Percentiles rank a stretch among this genome's conserved stretches.
Evolutionary conservation across 1,284 basidiomycete species (phyloP).

Genomic region (Austroboletus niveus): DNA sequence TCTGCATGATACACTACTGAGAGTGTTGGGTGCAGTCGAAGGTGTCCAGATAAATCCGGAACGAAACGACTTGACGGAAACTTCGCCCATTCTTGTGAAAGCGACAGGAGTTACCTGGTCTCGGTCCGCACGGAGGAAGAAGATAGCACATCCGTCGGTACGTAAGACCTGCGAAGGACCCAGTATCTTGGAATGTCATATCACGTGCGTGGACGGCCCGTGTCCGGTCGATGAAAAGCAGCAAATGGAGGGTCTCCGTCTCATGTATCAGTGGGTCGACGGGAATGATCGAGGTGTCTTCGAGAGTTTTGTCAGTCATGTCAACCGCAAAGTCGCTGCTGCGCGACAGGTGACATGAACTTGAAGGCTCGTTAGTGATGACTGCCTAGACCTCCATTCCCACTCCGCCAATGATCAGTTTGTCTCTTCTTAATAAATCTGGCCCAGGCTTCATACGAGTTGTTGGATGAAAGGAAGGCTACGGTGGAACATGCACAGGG

Average conservation of each 20-base stretch:
- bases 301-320: slow-evolving; percentile 68
- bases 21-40: slow-evolving; percentile 37
- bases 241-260: slow-evolving; percentile 11
- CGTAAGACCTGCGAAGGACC: neutral
- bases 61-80: neutral
- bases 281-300: slow-evolving; percentile 61
- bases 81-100: slow-evolving; percentile 34
- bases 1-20: slow-evolving; percentile 23
- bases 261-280: slow-evolving; percentile 61
- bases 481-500: too few species aligned
- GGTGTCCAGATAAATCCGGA: slow-evolving; percentile 25
- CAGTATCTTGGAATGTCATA: slow-evolving; percentile 22
- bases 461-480: too few species aligned
- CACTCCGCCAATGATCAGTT: neutral
- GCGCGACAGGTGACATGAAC: neutral
- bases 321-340: slow-evolving; percentile 37
- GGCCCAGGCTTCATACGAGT: too few species aligned
- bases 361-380: neutral
- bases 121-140: slow-evolving; percentile 59
- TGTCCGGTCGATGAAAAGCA: slow-evolving; percentile 15
- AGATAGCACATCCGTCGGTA: slow-evolving; percentile 13
- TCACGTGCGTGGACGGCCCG: slow-evolving; percentile 29
- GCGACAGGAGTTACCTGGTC: slow-evolving; percentile 71
- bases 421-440: neutral
- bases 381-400: neutral